phyloP scores from a whole-genome alignment of 495 filamentous ascomycete genomes.

The Lasiosphaeria hispida region DNA sequence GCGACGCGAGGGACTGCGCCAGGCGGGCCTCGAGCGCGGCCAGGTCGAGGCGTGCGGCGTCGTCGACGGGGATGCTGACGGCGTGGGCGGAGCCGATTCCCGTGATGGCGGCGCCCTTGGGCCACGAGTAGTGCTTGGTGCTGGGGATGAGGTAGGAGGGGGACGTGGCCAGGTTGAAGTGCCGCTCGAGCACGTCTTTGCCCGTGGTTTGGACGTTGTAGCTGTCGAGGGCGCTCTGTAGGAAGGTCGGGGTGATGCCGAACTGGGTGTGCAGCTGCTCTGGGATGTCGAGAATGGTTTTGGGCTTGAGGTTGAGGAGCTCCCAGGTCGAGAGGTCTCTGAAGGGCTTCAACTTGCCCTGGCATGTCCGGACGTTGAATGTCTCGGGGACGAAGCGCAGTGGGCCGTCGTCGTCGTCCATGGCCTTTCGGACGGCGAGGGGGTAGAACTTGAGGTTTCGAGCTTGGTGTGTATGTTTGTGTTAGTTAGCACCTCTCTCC shows the following conservation, averaged over 20 bases:
- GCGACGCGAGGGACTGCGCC: constrained; percentile 26
- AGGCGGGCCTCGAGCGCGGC: constrained; percentile 31
- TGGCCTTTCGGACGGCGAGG: constrained; percentile 37
- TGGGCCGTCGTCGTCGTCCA: constrained; percentile 27
- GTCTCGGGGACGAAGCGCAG: constrained; percentile 33
- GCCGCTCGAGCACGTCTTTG: constrained; percentile 34
- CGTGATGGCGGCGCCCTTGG: constrained; percentile 44
- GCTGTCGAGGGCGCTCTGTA: constrained; percentile 32
- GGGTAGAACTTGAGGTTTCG: constrained; percentile 52
- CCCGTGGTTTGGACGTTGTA: constrained; percentile 45
- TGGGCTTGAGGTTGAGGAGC: constrained; percentile 45
- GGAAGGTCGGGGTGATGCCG: constrained; percentile 32
- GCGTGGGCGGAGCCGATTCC: constrained; percentile 45
- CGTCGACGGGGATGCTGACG: constrained; percentile 37
- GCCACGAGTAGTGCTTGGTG: constrained; percentile 51
- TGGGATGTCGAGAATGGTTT: constrained; percentile 40
- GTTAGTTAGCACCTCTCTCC: neutral
- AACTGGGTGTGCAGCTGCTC: constrained; percentile 37
- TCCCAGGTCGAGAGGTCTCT: constrained; percentile 41
- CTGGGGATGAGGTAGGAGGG: constrained; percentile 34
- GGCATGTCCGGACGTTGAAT: constrained; percentile 38
- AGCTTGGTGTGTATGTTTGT: constrained; percentile 23
- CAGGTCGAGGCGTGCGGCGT: constrained; percentile 38
- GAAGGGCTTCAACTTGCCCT: constrained; percentile 35
- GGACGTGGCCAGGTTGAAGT: constrained; percentile 31